phyloP scores from a whole-genome alignment of 116 monocot species.

The Posidonia oceanica region DNA sequence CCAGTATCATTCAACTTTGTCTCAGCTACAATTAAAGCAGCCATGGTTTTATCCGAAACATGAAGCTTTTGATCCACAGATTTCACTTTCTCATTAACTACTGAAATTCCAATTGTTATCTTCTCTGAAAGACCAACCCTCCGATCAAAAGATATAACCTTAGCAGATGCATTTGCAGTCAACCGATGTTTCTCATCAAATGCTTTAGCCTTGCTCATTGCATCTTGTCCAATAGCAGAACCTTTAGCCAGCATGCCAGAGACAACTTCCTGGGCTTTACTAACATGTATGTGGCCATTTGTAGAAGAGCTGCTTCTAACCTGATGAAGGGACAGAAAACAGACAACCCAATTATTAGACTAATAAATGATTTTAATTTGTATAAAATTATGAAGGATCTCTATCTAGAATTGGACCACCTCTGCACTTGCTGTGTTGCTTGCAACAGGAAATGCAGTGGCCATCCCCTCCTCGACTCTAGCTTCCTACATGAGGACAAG shows the following conservation, averaged over 20 bases:
- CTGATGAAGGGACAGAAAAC: constrained; percentile 16
- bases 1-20: constrained; percentile 74
- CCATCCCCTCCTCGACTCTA: neutral
- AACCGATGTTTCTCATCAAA: constrained; percentile 89
- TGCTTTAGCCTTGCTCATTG: constrained; percentile 84
- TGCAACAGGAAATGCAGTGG: neutral
- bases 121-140: constrained; percentile 84
- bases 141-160: constrained; percentile 74
- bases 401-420: constrained; percentile 19
- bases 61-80: constrained; percentile 87
- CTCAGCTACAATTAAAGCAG: constrained; percentile 67
- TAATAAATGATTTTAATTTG: neutral
- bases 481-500: constrained; percentile 7
- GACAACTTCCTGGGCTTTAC: constrained; percentile 79
- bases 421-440: constrained; percentile 24
- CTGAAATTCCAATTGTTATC: constrained; percentile 78
- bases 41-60: constrained; percentile 92
- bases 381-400: neutral
- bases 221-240: constrained; percentile 79
- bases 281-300: constrained; percentile 46
- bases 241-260: constrained; percentile 62
- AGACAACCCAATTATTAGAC: neutral
- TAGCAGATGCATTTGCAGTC: constrained; percentile 74
- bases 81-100: constrained; percentile 93
- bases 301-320: constrained; percentile 22